Base-by-base conservation (phyloP, 1,284 basidiomycete species). In the Taiwanofungus camphoratus region DNA sequence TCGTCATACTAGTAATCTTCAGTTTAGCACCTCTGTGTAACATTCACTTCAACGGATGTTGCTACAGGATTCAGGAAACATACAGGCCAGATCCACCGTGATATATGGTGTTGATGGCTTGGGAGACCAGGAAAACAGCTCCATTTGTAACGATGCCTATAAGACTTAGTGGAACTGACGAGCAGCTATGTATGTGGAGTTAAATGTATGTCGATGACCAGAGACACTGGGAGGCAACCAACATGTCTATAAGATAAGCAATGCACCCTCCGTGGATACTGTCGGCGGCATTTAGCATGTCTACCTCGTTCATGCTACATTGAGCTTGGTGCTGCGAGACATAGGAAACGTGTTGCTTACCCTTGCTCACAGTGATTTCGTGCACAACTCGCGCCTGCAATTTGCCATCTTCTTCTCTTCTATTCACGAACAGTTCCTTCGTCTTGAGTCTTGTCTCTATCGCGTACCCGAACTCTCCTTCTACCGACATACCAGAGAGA, bases 21-120 rank as follows among this genome's bases (percentile, higher is more conserved):
- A 77, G 54, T 45, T 61, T 69, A n/a, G 63, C 53, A n/a, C 73
- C 74, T 33, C 73, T 76, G 41, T 13, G 26, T 39, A 45, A 15
- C 18, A 22, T 36, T 13, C 36, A 23, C 21, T 21, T 40, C 36
- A 13, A 27, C 22, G 20, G 12, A 18, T 2, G n/a, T 29, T 13
- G 12, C 26, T 23, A 21, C 9, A 34, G 23, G 5, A 13, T 16
- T 7, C 8, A 19, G 13, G 23, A 16, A 21, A 60, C 66, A 47
- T 22, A 44, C 42, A 43, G 27, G 12, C 18, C 18, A 1, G 42
- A 37, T 35, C 41, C 41, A 9, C 38, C 46, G 26, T 44, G 42
- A 15, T 36, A 48, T 1, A 36, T 32, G 13, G 34, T 44, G 16
- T 32, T 41, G 27, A 49, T 16, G 13, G 43, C 26, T 27, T 49